These are phyloP conservation scores for Bothriochloa decipiens DNA, from an alignment of 176 grass and related monocot species.

Conservation along the genomic window DNA sequence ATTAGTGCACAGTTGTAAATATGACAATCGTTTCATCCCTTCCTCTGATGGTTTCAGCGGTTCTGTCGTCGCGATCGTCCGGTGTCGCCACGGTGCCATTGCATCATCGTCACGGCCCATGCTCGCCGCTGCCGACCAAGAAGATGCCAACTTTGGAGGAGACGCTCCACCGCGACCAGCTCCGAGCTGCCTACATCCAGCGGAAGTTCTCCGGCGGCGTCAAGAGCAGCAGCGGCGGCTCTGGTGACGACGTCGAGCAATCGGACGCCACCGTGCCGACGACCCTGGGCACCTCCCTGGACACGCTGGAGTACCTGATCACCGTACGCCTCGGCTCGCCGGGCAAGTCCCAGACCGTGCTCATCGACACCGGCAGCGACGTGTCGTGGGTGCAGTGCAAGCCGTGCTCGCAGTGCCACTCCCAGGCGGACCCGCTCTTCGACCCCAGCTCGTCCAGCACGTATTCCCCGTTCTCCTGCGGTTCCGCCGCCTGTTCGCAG, in stretches of 20 bases:
- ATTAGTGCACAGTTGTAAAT: neutral
- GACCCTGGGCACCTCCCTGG: conserved; percentile 32
- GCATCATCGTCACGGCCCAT: conserved; percentile 63
- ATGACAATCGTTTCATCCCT: neutral
- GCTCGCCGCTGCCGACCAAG: conserved; percentile 46
- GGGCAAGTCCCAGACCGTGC: conserved; percentile 37
- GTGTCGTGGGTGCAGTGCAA: conserved; percentile 86
- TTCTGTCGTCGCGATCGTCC: neutral
- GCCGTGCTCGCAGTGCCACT: conserved; percentile 55
- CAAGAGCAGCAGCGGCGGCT: neutral
- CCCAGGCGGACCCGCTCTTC: conserved; percentile 54
- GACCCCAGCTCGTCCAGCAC: conserved; percentile 58
- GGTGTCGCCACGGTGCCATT: conserved; percentile 35
- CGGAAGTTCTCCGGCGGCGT: conserved; percentile 13
- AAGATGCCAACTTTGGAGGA: conserved; percentile 31
- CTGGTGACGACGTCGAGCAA: neutral
- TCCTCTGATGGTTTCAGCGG: neutral
- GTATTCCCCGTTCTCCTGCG: conserved; percentile 64
- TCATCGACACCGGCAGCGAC: conserved; percentile 82
- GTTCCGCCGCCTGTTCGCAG: conserved; percentile 29
- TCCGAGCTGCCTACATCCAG: conserved; percentile 50
- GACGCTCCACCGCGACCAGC: conserved; percentile 57
- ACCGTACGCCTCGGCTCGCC: conserved; percentile 56
- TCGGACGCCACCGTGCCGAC: conserved; percentile 40
- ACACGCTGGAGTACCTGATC: conserved; percentile 66